Evolutionary conservation across 1,284 basidiomycete genomes (phyloP), one percentile per base, ranked within the genome.

Genomic region (Sphagnurus paluster): DNA sequence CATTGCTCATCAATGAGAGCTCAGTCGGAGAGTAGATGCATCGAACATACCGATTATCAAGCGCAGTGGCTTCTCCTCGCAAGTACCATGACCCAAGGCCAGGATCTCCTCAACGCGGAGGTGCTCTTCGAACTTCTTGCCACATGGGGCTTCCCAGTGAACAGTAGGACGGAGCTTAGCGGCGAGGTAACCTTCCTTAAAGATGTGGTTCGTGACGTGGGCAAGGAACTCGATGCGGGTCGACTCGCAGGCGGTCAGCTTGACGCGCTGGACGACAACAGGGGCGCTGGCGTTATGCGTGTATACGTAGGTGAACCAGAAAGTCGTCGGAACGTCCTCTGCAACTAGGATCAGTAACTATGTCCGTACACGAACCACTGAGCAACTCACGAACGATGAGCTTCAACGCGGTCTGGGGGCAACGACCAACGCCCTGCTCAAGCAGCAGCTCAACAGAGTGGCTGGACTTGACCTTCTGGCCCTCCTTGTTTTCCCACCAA

Each of bases 281-380:
- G 63, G 62, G 3, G 56, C 56, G 20, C 46, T 50, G 9, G 60
- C 48, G 34, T 55, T 61, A 60, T 71, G 61, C 17, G 62, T 46
- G 49, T 73, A 69, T 29, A 65, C 56, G 46, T 75, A 76, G 50
- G 59, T 66, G 56, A 76, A 71, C 72, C 75, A 75, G 32, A 75
- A 46, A 6, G 60, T 59, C 8, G 65, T 59, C 0, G 67, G 63
- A 4, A 63, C 51, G 48, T 75, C 75, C 48, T 68, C 73, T 76
- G 45, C 33, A 10, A n/a, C n/a, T 9, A 28, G 38, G 11, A 38
- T 34, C n/a, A n/a, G n/a, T n/a, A n/a, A n/a, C n/a, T n/a, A n/a
- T n/a, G n/a, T n/a, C n/a, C n/a, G n/a, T n/a, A n/a, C n/a, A n/a
- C n/a, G n/a, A n/a, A n/a, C n/a, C n/a, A n/a, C n/a, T n/a, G n/a